phyloP scores from a whole-genome alignment of 75 land plant genomes.

The Selaginella tamariscina region DNA sequence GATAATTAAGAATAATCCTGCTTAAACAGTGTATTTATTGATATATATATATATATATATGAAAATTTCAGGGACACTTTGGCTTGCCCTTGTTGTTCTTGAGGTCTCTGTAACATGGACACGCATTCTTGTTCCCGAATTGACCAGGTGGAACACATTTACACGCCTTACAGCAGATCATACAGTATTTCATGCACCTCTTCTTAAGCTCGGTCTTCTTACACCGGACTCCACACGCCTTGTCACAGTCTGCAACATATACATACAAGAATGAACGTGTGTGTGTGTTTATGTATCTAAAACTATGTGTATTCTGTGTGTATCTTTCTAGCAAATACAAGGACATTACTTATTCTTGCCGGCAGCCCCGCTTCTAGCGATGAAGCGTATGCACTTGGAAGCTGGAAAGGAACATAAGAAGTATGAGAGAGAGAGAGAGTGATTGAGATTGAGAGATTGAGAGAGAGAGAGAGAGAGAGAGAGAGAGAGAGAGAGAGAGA shows the following conservation, averaged over 20 bases:
- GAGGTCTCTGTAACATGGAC: not conserved
- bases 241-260: not conserved
- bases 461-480: not conserved
- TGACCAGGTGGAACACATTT: not conserved
- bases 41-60: too few relatives aligned
- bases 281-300: not conserved
- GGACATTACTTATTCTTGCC: not conserved
- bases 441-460: not conserved
- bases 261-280: too few relatives aligned
- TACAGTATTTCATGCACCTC: not conserved
- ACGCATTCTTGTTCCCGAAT: not conserved
- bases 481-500: not conserved
- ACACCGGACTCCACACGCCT: not conserved
- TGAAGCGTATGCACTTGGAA: too few relatives aligned
- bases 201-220: not conserved
- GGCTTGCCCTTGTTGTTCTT: not conserved
- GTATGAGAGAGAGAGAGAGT: too few relatives aligned
- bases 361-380: too few relatives aligned
- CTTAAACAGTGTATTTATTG: too few relatives aligned
- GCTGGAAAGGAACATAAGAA: too few relatives aligned
- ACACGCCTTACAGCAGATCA: not conserved
- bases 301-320: not conserved
- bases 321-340: not conserved
- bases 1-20: too few relatives aligned
- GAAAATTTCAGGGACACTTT: not conserved